Evolutionary conservation across 129 eudicot genomes (phyloP), one percentile per base, ranked within the genome.

Genomic region (Mikania micrantha): DNA sequence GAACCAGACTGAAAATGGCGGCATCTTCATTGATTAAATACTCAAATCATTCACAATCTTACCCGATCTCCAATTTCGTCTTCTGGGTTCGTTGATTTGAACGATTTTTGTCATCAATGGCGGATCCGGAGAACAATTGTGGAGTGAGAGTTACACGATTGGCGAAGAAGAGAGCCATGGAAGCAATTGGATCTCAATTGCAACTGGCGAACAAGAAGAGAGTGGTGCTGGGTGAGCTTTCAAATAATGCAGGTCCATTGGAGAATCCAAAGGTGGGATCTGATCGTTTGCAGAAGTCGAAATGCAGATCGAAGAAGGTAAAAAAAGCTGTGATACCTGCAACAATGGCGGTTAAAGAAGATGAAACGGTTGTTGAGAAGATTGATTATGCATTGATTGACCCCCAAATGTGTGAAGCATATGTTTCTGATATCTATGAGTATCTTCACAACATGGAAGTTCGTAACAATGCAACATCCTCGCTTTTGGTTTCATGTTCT

Each of bases 381-480:
- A 12, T 11, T 28, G 75, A 48, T 12, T 70, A 49, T 61, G 64
- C n/a, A 52, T 69, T 58, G 1, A 50, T 59, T 50, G 96, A 88
- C 15, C 95, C 91, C 0, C 96, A 92, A 57, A 84, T 93, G 99
- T 88, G 98, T 42, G 69, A 45, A 24, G 74, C 85, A 36, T 84
- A 86, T 65, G 87, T 68, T 24, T 76, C 82, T 1, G 90, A 82
- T 65, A 86, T 93, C 9, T 84, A 84, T 29, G 88, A 80, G 7
- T 93, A 93, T 49, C 85, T 93, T 47, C 83, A 68, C 4, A 62
- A 84, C 0, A 77, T 84, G 96, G 98, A 93, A 96, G 99, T 93
- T 1, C 32, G 73, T 44, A 7, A 40, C 17, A 31, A 9, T 3
- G 19, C 11, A 1, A 20, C 17, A 10, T 16, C 7, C 24, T 12